These are phyloP conservation scores for Celoporthe dispersa DNA, from an alignment of 2,329 filamentous ascomycete species.

Conservation along the genomic window DNA sequence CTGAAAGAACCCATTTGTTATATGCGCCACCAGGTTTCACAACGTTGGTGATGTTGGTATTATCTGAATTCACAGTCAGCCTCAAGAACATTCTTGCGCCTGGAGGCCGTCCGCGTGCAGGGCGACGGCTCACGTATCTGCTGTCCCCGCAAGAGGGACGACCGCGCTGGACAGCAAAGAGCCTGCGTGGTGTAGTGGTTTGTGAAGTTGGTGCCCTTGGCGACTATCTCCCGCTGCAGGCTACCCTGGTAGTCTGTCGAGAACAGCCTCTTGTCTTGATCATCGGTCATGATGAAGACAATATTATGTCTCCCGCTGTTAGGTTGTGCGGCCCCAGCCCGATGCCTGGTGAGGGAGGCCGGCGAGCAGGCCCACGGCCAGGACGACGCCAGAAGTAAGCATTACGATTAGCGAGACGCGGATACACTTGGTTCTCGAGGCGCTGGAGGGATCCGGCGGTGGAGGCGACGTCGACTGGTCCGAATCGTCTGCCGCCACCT, in stretches of 20 bases:
- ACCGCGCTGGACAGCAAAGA: slow-evolving; percentile 37
- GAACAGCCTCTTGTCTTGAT: slow-evolving; percentile 32
- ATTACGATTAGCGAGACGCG: slow-evolving; percentile 24
- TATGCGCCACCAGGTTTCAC: slow-evolving; percentile 44
- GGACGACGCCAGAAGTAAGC: slow-evolving; percentile 14
- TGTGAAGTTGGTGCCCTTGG: slow-evolving; percentile 34
- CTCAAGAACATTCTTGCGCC: not conserved
- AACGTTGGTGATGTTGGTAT: slow-evolving; percentile 40
- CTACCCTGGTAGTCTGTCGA: slow-evolving; percentile 30
- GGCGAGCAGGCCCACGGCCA: slow-evolving; percentile 25
- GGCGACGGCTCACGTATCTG: slow-evolving; percentile 20
- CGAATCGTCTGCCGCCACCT: not conserved
- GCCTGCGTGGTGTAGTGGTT: slow-evolving; percentile 37
- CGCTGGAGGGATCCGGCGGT: not conserved
- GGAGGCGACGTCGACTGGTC: not conserved
- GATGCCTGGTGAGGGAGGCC: slow-evolving; percentile 24
- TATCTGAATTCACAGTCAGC: slow-evolving; percentile 27
- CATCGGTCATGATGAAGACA: slow-evolving; percentile 34
- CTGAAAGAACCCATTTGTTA: slow-evolving; percentile 48
- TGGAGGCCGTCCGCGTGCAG: not conserved
- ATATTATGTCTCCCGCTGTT: slow-evolving; percentile 31
- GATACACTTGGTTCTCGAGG: slow-evolving; percentile 18
- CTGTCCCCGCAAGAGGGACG: slow-evolving; percentile 34
- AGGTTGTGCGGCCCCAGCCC: not conserved
- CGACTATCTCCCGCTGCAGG: slow-evolving; percentile 33